A percentile compares a stretch with the other conserved stretches of the same genome.
phyloP scores from a whole-genome alignment of 371 early-diverging fungal species.

The Rhizomucor pusillus region DNA sequence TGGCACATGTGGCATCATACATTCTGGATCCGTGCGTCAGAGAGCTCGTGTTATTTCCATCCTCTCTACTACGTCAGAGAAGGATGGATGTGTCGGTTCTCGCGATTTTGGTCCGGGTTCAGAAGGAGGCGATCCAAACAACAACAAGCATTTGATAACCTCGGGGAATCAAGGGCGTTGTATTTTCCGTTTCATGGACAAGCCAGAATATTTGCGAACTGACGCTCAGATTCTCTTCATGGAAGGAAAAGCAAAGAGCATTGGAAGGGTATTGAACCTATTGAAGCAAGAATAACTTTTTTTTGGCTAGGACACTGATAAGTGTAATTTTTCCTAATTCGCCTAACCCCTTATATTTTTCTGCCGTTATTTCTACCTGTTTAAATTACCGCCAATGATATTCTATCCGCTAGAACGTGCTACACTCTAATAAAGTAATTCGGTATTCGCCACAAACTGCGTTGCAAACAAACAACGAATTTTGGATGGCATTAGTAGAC shows the following conservation, averaged over 20 bases:
- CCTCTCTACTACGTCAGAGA: conserved; percentile 20
- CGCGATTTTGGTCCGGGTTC: conserved; percentile 12
- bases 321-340: too few relatives aligned
- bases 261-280: conserved; percentile 73
- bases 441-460: too few relatives aligned
- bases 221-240: conserved; percentile 76
- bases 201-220: conserved; percentile 76
- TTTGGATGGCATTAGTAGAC: too few relatives aligned
- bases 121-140: neutral
- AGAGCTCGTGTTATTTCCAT: conserved; percentile 58
- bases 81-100: conserved; percentile 15
- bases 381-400: too few relatives aligned
- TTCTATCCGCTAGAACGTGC: too few relatives aligned
- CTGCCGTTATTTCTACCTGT: too few relatives aligned
- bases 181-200: conserved; percentile 70
- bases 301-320: too few relatives aligned
- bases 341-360: too few relatives aligned
- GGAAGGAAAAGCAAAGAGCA: conserved; percentile 84
- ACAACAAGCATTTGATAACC: neutral
- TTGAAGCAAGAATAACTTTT: neutral
- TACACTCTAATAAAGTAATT: too few relatives aligned
- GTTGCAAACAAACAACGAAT: too few relatives aligned
- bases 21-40: conserved; percentile 87
- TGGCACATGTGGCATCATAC: conserved; percentile 90
- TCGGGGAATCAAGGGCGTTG: conserved; percentile 51